These are phyloP conservation scores for Helianthus tuberosus DNA, from an alignment of 129 eudicot genomes.

Conservation along the genomic window DNA sequence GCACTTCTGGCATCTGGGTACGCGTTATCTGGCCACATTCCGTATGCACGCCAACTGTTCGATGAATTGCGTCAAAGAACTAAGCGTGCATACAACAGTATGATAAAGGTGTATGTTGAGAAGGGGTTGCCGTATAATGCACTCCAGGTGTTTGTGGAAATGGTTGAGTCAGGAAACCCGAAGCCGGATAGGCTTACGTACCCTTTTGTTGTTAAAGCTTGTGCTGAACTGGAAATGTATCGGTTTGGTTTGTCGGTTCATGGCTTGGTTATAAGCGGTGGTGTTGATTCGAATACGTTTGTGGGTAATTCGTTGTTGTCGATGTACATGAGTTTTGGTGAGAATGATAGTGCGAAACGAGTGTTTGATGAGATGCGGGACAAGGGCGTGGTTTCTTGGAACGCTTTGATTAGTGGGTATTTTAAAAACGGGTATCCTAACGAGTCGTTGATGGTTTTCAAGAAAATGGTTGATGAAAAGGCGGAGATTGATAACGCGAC, in stretches of 20 bases:
- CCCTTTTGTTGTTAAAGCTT: slow-evolving; percentile 76
- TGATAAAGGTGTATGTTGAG: slow-evolving; percentile 58
- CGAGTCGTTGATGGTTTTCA: slow-evolving; percentile 50
- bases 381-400: slow-evolving; percentile 71
- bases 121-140: slow-evolving; percentile 47
- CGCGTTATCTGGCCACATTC: slow-evolving; percentile 46
- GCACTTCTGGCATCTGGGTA: slow-evolving; percentile 58
- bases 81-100: slow-evolving; percentile 39
- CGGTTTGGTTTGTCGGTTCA: slow-evolving; percentile 59
- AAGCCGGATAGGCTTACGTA: slow-evolving; percentile 52
- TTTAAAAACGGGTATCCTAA: slow-evolving; percentile 44
- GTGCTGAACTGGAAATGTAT: slow-evolving; percentile 49
- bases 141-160: slow-evolving; percentile 59
- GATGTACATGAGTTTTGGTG: slow-evolving; percentile 85
- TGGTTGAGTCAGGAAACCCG: slow-evolving; percentile 42
- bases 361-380: slow-evolving; percentile 58
- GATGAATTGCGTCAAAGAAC: slow-evolving; percentile 53
- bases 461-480: slow-evolving; percentile 50
- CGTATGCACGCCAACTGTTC: slow-evolving; percentile 55
- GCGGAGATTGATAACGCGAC: slow-evolving; percentile 62
- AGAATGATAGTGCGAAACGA: slow-evolving; percentile 42
- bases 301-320: slow-evolving; percentile 76
- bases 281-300: slow-evolving; percentile 50
- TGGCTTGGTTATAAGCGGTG: slow-evolving; percentile 52
- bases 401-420: slow-evolving; percentile 83